These are phyloP conservation scores for Imleria badia DNA, from an alignment of 768 basidiomycete species.

Conservation along the genomic window DNA sequence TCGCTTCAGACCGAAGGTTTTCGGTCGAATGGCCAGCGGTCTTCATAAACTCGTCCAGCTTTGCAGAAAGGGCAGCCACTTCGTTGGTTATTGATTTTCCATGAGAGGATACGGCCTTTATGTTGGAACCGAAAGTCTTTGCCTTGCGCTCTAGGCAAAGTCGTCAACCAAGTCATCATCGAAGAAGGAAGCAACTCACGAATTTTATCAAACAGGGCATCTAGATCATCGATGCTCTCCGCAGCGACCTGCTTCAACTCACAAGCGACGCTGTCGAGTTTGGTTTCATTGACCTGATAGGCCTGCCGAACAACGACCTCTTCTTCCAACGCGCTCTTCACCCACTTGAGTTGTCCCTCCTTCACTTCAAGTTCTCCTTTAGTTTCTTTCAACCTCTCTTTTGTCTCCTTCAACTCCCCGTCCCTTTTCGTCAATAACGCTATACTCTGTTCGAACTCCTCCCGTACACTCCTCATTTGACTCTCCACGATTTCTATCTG, in stretches of 20 bases:
- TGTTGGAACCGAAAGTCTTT: slow-evolving; percentile 59
- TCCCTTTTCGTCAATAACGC: slow-evolving; percentile 71
- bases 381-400: slow-evolving; percentile 52
- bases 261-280: slow-evolving; percentile 69
- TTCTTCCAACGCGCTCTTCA: slow-evolving; percentile 68
- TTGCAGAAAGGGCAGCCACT: slow-evolving; percentile 51
- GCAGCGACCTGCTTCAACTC: slow-evolving; percentile 62
- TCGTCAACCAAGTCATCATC: slow-evolving; percentile 6
- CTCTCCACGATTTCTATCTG: slow-evolving; percentile 82
- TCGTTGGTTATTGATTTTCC: slow-evolving; percentile 58
- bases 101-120: slow-evolving; percentile 60
- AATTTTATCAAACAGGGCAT: slow-evolving; percentile 76
- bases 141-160: slow-evolving; percentile 66
- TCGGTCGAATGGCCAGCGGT: slow-evolving; percentile 51
- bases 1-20: slow-evolving; percentile 55
- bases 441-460: slow-evolving; percentile 92
- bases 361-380: slow-evolving; percentile 52
- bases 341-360: slow-evolving; percentile 55
- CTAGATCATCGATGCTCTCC: slow-evolving; percentile 71
- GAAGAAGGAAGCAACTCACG: slow-evolving; percentile 43
- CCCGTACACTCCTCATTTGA: slow-evolving; percentile 74
- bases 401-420: slow-evolving; percentile 67
- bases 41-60: slow-evolving; percentile 62
- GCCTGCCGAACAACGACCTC: slow-evolving; percentile 78
- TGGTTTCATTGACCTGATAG: slow-evolving; percentile 70